Evolutionary conservation across 169 alveolate species (phyloP), one percentile per base, ranked within the genome.

Genomic region (Fabrea salina): DNA sequence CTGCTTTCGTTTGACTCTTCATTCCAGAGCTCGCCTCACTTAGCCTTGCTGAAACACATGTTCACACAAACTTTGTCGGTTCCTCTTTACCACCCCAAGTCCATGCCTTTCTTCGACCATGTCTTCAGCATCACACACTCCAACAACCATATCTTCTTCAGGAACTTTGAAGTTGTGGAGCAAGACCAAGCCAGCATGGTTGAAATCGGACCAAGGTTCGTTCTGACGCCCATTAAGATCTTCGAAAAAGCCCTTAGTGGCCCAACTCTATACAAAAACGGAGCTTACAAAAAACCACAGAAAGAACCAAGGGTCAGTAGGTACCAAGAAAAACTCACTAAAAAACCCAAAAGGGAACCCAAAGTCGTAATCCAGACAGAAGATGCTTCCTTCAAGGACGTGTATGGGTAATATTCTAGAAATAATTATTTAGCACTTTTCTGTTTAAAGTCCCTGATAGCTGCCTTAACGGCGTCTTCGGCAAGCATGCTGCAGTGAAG

Each of bases 391-490:
- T n/a, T n/a, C n/a, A n/a, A n/a, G n/a, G n/a, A n/a, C n/a, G n/a
- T n/a, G n/a, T n/a, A n/a, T n/a, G n/a, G n/a, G n/a, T n/a, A n/a
- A n/a, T n/a, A n/a, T n/a, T n/a, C n/a, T n/a, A n/a, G n/a, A n/a
- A n/a, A 54, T 54, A 6, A 54, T 59, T 8, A 13, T 59, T 43
- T 70, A 32, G 27, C 41, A 39, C 64, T 40, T 74, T 88, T 90
- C 51, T 84, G 84, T 81, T 94, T 85, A 77, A 95, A 96, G 82
- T 96, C 95, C 59, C 90, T 93, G 44, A 96, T 94, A n/a, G 99
- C 99, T 78, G 94, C 97, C 80, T 97, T 95, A 51, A 98, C 97
- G 13, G 99, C 99, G 79, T 98, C 99, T 87, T 98, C 99, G 49
- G 99, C 99, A 54, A 98, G 86, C 89, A 98, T 95, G 64, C 99